Base-by-base conservation (phyloP, 768 basidiomycete species). In the Hygrocybe punicea region DNA sequence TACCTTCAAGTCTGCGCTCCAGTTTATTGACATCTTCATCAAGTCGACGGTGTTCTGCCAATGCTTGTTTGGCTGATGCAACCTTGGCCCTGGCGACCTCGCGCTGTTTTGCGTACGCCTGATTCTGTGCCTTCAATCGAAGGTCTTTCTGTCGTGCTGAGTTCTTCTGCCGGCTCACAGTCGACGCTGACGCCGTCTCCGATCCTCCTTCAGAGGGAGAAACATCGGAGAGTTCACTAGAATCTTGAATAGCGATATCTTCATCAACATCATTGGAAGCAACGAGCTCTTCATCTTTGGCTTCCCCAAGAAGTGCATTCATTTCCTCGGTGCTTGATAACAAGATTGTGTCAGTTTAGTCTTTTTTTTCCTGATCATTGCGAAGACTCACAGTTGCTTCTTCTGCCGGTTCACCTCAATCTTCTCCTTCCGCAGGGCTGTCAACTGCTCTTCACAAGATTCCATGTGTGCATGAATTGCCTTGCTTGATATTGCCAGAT, bases 341-440 rank as follows among this genome's bases (percentile, higher is more conserved):
- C 34, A 36, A 47, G 44, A 37, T 56, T 67, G 50, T 53, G 65
- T 46, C 42, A 4, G 23, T 17, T 45, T 53, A 42, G 42, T 23
- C 58, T 45, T 47, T n/a, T 46, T 55, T 39, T 44, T 24, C 57
- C 47, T 48, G 16, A 47, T 17, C 34, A 48, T 24, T 16, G 42
- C 54, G 53, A 51, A 46, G 17, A 82, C 93, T 75, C 70, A 96
- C 95, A 86, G 81, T 67, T 88, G 85, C 71, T 92, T 95, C 74
- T 89, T 89, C 65, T 87, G 78, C 58, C 95, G 82, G 73, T 97
- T 97, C 59, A 94, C 85, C 60, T 98, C 97, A 33, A 95, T 93
- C 71, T 95, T 91, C 71, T 96, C 92, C 73, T 98, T 99, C 60
- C 97, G 76, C 34, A 97, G 77, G 24, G 94, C 91, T 8, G 97